Evolutionary conservation across 2,329 filamentous ascomycete genomes (phyloP), one percentile per base, ranked within the genome.

Genomic region (Tolypocladium ophioglossoides): DNA sequence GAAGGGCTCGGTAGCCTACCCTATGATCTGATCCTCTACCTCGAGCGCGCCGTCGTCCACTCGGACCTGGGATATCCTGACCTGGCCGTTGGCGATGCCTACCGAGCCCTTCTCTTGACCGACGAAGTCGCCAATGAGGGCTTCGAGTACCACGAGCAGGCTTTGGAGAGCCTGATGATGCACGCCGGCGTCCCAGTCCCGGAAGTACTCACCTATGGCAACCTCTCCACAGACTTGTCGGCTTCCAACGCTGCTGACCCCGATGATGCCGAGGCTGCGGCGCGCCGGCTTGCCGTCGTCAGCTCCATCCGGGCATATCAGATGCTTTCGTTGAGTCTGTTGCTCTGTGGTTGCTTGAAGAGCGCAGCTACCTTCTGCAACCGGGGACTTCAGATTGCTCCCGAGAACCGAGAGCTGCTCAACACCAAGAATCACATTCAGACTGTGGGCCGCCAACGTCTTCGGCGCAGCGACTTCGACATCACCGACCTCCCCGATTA

Each of bases 61-160:
- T 79, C 84, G 18, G 75, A 83, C 48, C 77, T 96, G 49, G 89
- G 84, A 39, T 97, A 96, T 68, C 89, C 90, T 0, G 94, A 99
- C 68, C 80, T 99, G 40, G 91, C 91, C 6, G 85, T 86, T 12
- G 89, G 90, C 37, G 91, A 96, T 74, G 89, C 90, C 6, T 97
- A 97, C 68, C 86, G 87, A 54, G 91, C 91, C 1, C 78, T 97
- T n/a, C 80, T 96, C 4, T 74, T 99, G 49, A 80, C 87, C 18
- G 92, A 97, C 65, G 89, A 94, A 60, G 79, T 90, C 38, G 71
- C 78, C 58, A 85, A 94, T 54, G 87, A 92, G 57, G 80, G 82
- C 40, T 91, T 88, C 61, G 90, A 96, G 68, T 95, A 91, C 63
- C 86, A 94, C 65, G 83, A 90, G 18, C 73, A 80, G 61, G 84